Conservation (phyloP, 176 grass and related monocot genomes). For the Triticum monococcum region DNA sequence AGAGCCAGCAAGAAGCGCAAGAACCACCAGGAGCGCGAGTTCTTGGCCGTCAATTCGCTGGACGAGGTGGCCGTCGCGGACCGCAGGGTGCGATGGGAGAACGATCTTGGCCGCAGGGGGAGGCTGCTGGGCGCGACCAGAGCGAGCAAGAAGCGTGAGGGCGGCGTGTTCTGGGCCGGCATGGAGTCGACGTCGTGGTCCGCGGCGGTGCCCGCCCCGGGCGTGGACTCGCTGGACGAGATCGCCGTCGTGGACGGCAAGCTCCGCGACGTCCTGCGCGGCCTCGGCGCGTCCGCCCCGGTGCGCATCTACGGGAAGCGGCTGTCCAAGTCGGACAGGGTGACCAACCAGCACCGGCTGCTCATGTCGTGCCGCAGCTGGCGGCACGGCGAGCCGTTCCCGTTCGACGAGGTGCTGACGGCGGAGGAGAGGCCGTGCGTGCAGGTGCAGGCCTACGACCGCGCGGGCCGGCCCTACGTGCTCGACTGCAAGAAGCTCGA, state of each 20-base stretch:
- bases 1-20: background rate
- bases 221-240: background rate
- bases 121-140: background rate
- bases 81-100: background rate
- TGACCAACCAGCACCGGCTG: background rate
- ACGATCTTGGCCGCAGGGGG: too few species aligned
- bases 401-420: background rate
- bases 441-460: background rate
- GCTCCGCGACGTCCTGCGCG: background rate
- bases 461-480: background rate
- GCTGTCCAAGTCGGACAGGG: background rate
- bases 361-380: slow-evolving; percentile 14
- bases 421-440: background rate
- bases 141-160: background rate
- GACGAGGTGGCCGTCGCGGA: background rate
- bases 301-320: background rate
- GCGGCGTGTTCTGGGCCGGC: background rate
- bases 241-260: background rate
- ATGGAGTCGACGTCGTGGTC: background rate
- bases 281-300: background rate
- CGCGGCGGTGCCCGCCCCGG: background rate
- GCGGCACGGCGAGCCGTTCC: background rate
- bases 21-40: background rate
- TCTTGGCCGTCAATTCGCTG: background rate
- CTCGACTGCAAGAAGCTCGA: background rate